Base-by-base conservation (phyloP, 1,139 yeast species). In the Suhomyces choctaworum region DNA sequence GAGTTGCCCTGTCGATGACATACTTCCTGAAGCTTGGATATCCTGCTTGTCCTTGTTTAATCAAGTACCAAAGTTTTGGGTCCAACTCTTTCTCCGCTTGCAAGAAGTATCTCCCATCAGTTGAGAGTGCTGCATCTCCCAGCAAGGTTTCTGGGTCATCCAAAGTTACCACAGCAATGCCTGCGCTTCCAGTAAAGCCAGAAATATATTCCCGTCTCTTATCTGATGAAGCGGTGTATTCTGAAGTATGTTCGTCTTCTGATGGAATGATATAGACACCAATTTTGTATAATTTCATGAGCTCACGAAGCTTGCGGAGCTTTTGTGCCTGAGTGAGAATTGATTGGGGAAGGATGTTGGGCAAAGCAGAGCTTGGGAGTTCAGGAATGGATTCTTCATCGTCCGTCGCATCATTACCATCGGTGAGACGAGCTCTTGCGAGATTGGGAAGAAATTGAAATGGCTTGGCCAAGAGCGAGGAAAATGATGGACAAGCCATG, bases 171-270 rank as follows among this genome's bases (percentile, higher is more conserved):
- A 77, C 62, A 2, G 78, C 79, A 15, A 75, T 55, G 8, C 82
- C 82, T 7, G 81, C 77, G 48, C 79, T 72, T 1, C 82, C 82
- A 2, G 78, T 71, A 45, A 77, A 77, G 0, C 78, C 82, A 12
- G 72, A 56, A 11, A 77, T 63, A 43, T 47, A 77, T 42, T 66
- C 77, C 37, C 81, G 58, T 34, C 81, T 59, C 35, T 66, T 73
- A 40, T 77, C 82, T 2, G 76, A 66, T 12, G 62, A 52, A 0
- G 80, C 67, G 1, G 80, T 73, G 43, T 74, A 69, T 42, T 77
- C 82, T 10, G 77, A 68, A 43, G 71, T 79, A 48, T 77, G 82
- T 41, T 76, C 80, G 49, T 77, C 82, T 47, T 74, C 81, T n/a
- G 78, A 70, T 2, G 82, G 81, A 6, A 77, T 60, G 21, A 77